Conservation (phyloP, 768 basidiomycete genomes). For the Suillus subalutaceus region DNA sequence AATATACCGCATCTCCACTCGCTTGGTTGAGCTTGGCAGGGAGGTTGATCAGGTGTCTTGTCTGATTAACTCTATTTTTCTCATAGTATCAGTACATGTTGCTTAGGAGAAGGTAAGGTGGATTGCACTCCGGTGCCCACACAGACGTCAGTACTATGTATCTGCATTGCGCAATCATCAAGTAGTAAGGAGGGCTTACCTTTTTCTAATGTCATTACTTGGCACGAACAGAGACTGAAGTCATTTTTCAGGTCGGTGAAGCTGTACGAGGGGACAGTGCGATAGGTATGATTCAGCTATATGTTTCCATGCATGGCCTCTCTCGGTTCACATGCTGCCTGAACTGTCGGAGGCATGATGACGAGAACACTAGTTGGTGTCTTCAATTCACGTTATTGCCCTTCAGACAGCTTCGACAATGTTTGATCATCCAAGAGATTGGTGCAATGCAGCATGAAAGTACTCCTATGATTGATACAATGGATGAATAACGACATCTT, state of each 20-base stretch:
- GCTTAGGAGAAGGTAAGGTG: not conserved
- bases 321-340: not conserved
- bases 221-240: not conserved
- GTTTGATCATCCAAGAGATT: not conserved
- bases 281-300: not conserved
- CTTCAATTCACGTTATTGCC: not conserved
- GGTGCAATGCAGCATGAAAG: not conserved
- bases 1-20: not conserved
- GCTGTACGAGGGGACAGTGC: not conserved
- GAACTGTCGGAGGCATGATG: not conserved
- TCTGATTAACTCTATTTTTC: not conserved
- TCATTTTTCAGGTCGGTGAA: not conserved
- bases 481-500: constrained; percentile 4
- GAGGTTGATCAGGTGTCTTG: not conserved
- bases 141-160: not conserved
- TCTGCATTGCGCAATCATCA: not conserved
- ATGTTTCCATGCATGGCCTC: not conserved
- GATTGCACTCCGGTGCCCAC: not conserved
- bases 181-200: not conserved
- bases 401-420: not conserved
- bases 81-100: not conserved
- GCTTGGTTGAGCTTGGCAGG: not conserved
- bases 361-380: not conserved
- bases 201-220: not conserved
- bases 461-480: not conserved